A percentile compares a stretch with the other conserved stretches of the same genome.
Conservation (phyloP, 1,284 basidiomycete species). For the Trametes versicolor region DNA sequence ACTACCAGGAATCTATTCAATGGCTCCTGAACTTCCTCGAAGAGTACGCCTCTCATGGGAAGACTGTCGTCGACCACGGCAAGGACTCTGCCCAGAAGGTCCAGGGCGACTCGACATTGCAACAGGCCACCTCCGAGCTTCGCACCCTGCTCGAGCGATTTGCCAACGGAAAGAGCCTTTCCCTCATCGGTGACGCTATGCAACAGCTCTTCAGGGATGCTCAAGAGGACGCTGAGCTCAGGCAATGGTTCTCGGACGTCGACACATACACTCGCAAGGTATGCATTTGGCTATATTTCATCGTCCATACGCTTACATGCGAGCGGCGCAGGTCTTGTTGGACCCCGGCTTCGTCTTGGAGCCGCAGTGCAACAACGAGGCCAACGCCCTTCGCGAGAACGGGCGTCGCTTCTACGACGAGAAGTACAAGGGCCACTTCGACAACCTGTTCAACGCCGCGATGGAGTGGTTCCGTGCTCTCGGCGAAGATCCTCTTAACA, state of each 20-base stretch:
- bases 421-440: constrained; percentile 89
- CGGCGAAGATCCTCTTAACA: constrained; percentile 87
- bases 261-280: constrained; percentile 76
- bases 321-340: constrained; percentile 65
- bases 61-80: constrained; percentile 54
- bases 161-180: constrained; percentile 78
- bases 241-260: constrained; percentile 79
- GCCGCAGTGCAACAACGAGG: constrained; percentile 75
- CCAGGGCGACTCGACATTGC: constrained; percentile 61
- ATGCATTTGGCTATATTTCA: constrained; percentile 20
- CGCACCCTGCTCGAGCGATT: constrained; percentile 91
- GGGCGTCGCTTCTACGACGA: constrained; percentile 86
- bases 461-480: constrained; percentile 85
- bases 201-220: constrained; percentile 82
- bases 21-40: constrained; percentile 82
- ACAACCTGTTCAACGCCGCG: constrained; percentile 78
- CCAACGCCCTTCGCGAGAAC: constrained; percentile 66
- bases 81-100: constrained; percentile 47
- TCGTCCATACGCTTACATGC: not conserved
- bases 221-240: constrained; percentile 79
- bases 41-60: constrained; percentile 80
- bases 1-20: constrained; percentile 86
- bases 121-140: constrained; percentile 71
- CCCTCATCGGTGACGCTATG: constrained; percentile 77
- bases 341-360: constrained; percentile 92